phyloP scores from a whole-genome alignment of 768 basidiomycete genomes.

The Tricholoma flavovirens region DNA sequence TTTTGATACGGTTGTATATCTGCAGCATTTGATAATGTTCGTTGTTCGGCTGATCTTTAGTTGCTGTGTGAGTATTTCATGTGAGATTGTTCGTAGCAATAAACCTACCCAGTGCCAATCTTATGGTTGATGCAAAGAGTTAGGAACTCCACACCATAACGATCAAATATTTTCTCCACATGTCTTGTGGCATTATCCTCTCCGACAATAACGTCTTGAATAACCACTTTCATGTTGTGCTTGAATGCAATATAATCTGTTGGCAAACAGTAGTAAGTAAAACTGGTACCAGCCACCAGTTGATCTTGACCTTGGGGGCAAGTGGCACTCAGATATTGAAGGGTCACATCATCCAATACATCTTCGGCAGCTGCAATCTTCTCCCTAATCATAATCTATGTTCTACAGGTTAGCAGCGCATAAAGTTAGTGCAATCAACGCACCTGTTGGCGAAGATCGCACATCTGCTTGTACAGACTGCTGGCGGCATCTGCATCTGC shows the following conservation, averaged over 20 bases:
- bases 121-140: slow-evolving; percentile 31
- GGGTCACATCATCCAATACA: slow-evolving; percentile 28
- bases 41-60: not conserved
- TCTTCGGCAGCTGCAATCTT: slow-evolving; percentile 22
- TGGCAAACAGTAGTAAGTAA: not conserved
- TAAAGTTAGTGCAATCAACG: slow-evolving; percentile 13
- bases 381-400: slow-evolving; percentile 24
- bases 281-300: not conserved
- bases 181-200: slow-evolving; percentile 35
- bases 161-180: slow-evolving; percentile 23
- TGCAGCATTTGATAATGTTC: slow-evolving; percentile 17
- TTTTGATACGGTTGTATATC: slow-evolving; percentile 27
- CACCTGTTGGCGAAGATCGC: slow-evolving; percentile 18
- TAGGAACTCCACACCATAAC: slow-evolving; percentile 34
- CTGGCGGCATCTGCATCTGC: slow-evolving; percentile 14
- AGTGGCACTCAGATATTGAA: slow-evolving; percentile 32
- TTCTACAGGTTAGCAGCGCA: not conserved
- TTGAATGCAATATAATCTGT: slow-evolving; percentile 34
- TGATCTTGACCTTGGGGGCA: slow-evolving; percentile 35
- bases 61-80: not conserved
- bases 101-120: slow-evolving; percentile 8
- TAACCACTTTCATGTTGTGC: slow-evolving; percentile 27
- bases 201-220: slow-evolving; percentile 34
- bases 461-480: slow-evolving; percentile 21
- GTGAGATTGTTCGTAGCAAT: not conserved